These are phyloP conservation scores for Camelina laxa DNA, from an alignment of 345 rosid genomes.

Conservation along the genomic window DNA sequence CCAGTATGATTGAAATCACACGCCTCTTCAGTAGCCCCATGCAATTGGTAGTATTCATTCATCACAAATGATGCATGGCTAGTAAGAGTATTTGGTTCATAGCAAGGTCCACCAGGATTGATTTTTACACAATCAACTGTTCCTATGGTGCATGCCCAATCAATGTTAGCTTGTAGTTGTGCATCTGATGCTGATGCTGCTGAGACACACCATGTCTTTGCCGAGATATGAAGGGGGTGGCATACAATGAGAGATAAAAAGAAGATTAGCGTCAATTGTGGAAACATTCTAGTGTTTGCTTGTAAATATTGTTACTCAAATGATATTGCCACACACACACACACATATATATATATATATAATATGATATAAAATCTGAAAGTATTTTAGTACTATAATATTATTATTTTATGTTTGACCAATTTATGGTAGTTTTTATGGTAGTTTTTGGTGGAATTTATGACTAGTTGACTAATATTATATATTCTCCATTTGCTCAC, in stretches of 20 bases:
- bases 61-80: constrained; percentile 9
- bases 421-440: no score
- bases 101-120: not conserved
- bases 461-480: no score
- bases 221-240: not conserved
- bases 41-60: constrained; percentile 10
- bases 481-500: no score
- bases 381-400: not conserved
- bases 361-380: not conserved
- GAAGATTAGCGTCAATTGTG: not conserved
- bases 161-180: constrained; percentile 1
- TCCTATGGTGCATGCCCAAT: not conserved
- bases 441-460: no score
- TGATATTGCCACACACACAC: not conserved
- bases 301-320: not conserved
- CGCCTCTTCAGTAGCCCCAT: not conserved
- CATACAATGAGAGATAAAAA: not conserved
- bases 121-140: not conserved
- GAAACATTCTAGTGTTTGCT: not conserved
- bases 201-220: not conserved
- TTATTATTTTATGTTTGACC: no score
- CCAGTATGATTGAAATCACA: not conserved
- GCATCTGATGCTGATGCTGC: not conserved
- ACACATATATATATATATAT: no score
- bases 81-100: not conserved